A percentile compares a stretch with the other conserved stretches of the same genome.
Conservation (phyloP, 2,329 filamentous ascomycete genomes). For the Penicillium sp. region DNA sequence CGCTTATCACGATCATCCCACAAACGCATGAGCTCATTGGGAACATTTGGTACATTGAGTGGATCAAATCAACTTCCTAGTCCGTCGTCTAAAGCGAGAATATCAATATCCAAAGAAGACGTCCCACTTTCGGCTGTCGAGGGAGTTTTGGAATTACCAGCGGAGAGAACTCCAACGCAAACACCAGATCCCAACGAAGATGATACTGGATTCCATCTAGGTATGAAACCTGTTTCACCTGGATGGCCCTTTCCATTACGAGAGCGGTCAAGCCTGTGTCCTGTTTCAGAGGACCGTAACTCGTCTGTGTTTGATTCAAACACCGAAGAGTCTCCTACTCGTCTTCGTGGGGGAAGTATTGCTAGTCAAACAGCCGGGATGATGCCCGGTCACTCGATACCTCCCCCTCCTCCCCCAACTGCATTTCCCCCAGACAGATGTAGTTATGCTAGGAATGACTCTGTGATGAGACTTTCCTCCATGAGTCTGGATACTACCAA, state of each 20-base stretch:
- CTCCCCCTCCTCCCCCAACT: conserved; percentile 35
- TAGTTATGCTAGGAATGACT: conserved; percentile 36
- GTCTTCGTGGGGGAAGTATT: conserved; percentile 34
- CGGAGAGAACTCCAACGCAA: conserved; percentile 38
- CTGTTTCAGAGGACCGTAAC: conserved; percentile 23
- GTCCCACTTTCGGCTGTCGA: conserved; percentile 36
- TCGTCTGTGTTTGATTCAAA: conserved; percentile 24
- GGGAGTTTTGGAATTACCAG: conserved; percentile 33
- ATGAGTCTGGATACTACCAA: conserved; percentile 40
- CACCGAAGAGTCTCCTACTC: conserved; percentile 24
- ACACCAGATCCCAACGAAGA: conserved; percentile 35
- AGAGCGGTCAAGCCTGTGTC: conserved; percentile 22
- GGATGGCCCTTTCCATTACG: conserved; percentile 31
- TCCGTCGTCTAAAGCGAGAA: conserved; percentile 15
- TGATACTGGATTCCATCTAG: conserved; percentile 20
- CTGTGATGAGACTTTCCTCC: conserved; percentile 34
- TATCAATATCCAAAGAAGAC: conserved; percentile 31
- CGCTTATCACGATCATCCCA: conserved; percentile 29
- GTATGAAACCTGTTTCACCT: conserved; percentile 30
- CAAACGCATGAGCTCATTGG: conserved; percentile 33
- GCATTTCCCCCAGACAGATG: conserved; percentile 33
- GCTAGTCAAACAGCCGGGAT: conserved; percentile 34
- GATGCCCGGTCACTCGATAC: conserved; percentile 38
- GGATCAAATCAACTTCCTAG: conserved; percentile 27
- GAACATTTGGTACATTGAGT: conserved; percentile 33